A percentile compares a stretch with the other conserved stretches of the same genome.
phyloP scores from a whole-genome alignment of 2,329 filamentous ascomycete genomes.

The Colletotrichum lentis region DNA sequence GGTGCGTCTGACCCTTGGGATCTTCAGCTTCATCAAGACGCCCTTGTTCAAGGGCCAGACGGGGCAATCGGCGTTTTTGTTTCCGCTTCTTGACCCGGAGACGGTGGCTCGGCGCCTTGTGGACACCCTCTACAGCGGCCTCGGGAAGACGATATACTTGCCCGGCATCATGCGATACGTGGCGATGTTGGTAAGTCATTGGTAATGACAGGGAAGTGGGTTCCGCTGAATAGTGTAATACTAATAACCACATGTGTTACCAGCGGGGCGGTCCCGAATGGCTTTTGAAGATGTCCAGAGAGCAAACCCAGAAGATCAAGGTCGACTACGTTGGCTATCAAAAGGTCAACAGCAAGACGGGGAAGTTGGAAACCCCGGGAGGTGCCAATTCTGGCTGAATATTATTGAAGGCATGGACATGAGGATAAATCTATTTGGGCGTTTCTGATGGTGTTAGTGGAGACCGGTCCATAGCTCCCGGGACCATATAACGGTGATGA shows the following conservation, averaged over 20 bases:
- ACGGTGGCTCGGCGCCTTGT: slow-evolving; percentile 44
- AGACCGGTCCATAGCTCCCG: no score
- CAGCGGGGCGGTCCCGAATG: slow-evolving; percentile 4
- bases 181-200: slow-evolving; percentile 5
- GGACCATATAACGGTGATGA: no score
- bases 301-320: background rate
- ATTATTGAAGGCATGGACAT: no score
- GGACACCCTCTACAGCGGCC: slow-evolving; percentile 43
- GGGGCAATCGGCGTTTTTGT: slow-evolving; percentile 41
- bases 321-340: background rate
- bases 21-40: slow-evolving; percentile 46
- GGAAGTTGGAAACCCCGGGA: background rate
- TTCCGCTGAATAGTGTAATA: no score
- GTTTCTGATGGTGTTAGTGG: background rate
- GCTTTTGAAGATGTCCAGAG: background rate
- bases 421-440: background rate
- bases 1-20: slow-evolving; percentile 43
- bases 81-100: slow-evolving; percentile 45
- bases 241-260: background rate
- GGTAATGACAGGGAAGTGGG: background rate
- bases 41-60: slow-evolving; percentile 43
- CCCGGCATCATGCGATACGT: slow-evolving; percentile 44
- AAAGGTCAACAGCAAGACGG: slow-evolving; percentile 5
- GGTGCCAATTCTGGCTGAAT: background rate
- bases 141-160: slow-evolving; percentile 44